These are phyloP conservation scores for Tolypocladium tropicale DNA, from an alignment of 2,329 filamentous ascomycete genomes.

Conservation along the genomic window DNA sequence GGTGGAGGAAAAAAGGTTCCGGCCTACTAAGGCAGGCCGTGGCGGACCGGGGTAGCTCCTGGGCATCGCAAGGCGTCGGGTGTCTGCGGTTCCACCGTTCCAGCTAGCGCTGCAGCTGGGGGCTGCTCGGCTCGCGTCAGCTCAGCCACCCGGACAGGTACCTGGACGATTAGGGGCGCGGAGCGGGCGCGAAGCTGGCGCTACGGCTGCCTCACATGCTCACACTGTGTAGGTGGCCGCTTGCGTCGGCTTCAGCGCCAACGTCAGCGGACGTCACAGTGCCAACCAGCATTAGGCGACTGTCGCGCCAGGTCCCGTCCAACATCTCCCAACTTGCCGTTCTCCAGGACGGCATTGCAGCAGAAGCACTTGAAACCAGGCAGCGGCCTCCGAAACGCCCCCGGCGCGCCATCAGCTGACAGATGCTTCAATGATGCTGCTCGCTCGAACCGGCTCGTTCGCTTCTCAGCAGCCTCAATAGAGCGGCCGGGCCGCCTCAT, in stretches of 20 bases:
- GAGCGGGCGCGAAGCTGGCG: background rate
- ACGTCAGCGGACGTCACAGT: background rate
- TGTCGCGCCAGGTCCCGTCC: background rate
- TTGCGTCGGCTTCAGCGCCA: too few relatives aligned
- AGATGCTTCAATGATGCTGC: background rate
- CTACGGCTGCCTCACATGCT: background rate
- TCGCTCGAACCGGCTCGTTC: background rate
- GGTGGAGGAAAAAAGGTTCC: background rate
- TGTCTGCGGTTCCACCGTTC: background rate
- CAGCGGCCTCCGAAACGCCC: background rate
- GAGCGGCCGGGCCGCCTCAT: constrained; percentile 1
- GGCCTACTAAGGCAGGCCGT: background rate
- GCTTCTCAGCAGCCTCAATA: background rate
- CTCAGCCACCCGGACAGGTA: background rate
- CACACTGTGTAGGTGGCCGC: background rate
- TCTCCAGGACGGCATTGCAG: background rate
- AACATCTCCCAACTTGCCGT: background rate
- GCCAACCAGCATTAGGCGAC: background rate
- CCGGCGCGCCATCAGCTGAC: background rate
- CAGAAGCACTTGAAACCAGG: constrained; percentile 1
- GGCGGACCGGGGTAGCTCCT: background rate
- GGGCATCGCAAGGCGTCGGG: background rate
- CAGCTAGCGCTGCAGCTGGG: background rate
- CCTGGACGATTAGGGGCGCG: background rate
- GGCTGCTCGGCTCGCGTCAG: background rate